Evolutionary conservation across 2,329 filamentous ascomycete species (phyloP).

Genomic region (Fusarium mexicanum): DNA sequence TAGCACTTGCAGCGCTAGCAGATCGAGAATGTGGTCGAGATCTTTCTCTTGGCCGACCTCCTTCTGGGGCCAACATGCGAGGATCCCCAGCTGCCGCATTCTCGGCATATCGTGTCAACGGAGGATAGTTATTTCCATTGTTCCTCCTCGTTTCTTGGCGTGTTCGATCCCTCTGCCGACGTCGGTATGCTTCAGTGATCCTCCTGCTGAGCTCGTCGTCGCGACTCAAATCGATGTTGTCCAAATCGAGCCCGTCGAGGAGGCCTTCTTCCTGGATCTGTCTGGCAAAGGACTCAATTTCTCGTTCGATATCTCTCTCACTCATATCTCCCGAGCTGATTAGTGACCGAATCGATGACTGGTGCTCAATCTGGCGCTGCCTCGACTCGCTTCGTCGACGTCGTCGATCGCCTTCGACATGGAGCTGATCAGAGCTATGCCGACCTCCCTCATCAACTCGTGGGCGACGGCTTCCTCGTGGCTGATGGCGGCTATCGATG

Average conservation of each 20-base stretch:
- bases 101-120: slow-evolving; percentile 48
- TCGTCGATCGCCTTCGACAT: slow-evolving; percentile 48
- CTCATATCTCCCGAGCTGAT: slow-evolving; percentile 83
- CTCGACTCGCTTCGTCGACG: slow-evolving; percentile 57
- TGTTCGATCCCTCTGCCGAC: slow-evolving; percentile 74
- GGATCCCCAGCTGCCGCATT: slow-evolving; percentile 32
- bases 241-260: slow-evolving; percentile 86
- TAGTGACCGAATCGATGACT: slow-evolving; percentile 86
- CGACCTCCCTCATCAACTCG: slow-evolving; percentile 41
- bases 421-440: slow-evolving; percentile 50
- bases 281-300: slow-evolving; percentile 89
- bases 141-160: slow-evolving; percentile 60
- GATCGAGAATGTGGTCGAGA: slow-evolving; percentile 58
- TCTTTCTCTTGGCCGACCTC: slow-evolving; percentile 44
- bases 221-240: slow-evolving; percentile 83
- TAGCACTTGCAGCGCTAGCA: slow-evolving; percentile 52
- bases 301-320: slow-evolving; percentile 81
- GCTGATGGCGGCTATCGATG: slow-evolving; percentile 45
- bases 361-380: slow-evolving; percentile 80
- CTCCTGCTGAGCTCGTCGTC: slow-evolving; percentile 91
- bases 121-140: slow-evolving; percentile 49
- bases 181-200: slow-evolving; percentile 87
- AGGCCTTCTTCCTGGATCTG: slow-evolving; percentile 90
- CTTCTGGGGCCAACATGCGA: slow-evolving; percentile 44
- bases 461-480: slow-evolving; percentile 37